Evolutionary conservation across 306 rosid genomes (phyloP).

Genomic region (Dryas alaskensis): DNA sequence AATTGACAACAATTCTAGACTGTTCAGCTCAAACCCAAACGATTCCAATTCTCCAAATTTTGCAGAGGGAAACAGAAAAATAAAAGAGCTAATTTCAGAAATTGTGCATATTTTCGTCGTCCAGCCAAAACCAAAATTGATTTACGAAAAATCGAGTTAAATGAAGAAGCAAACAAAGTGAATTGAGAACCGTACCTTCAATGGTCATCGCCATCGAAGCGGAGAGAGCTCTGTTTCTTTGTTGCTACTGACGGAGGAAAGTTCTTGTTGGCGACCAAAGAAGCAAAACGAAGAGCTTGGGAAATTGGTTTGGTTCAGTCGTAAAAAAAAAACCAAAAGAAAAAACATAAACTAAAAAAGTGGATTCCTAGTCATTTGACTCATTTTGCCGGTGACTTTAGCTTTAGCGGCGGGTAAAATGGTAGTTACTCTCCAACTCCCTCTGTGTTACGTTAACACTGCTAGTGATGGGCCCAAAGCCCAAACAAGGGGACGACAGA

Average conservation of each 20-base stretch:
- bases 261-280: neutral
- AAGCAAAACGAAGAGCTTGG: slow-evolving; percentile 7
- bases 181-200: slow-evolving; percentile 29
- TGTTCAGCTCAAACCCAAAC: slow-evolving; percentile 4
- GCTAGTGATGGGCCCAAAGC: too few species aligned
- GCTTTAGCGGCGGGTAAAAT: neutral
- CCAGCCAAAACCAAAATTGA: neutral
- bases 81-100: neutral
- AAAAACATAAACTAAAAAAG: neutral
- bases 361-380: neutral
- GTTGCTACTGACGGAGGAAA: neutral
- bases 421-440: too few species aligned
- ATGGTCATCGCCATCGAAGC: slow-evolving; percentile 50
- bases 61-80: neutral
- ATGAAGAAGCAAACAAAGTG: neutral
- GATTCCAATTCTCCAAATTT: neutral
- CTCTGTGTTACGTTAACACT: too few species aligned
- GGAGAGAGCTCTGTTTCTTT: slow-evolving; percentile 7
- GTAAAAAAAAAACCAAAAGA: neutral
- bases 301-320: neutral
- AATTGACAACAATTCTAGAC: slow-evolving; percentile 9
- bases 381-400: neutral
- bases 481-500: too few species aligned
- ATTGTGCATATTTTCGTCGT: neutral
- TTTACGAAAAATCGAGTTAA: neutral